Evolutionary conservation across 2,329 filamentous ascomycete species (phyloP), one percentile per base, ranked within the genome.

Genomic region (Xylariaceae sp.): DNA sequence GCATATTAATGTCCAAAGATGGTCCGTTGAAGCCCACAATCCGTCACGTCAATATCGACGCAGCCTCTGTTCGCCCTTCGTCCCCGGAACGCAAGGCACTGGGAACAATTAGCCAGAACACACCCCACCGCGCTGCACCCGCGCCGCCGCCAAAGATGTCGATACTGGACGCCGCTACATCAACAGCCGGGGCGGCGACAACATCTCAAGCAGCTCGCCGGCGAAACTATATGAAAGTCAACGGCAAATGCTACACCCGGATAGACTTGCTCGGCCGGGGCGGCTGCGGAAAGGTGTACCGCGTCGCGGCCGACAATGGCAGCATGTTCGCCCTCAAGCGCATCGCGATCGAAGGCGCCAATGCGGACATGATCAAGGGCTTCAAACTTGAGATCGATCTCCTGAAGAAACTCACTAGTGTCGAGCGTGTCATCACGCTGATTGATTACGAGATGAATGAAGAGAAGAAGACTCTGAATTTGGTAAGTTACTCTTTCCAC

Each of bases 351-450:
- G 90, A 95, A 61, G 86, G 92, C 58, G 87, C 89, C 22, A 92
- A 98, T 61, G 88, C 93, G 55, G 73, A 76, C 20, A 88, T 88
- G 1, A 81, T 98, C 42, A 79, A 80, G 47, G 92, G 92, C 1
- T 97, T 88, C 72, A 93, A 94, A 65, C 92, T 92, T 44, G 93
- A 98, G 66, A 98, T 98, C 47, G 91, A 96, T 57, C 74, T 98
- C 12, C 73, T 98, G 17, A 83, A 82, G 55, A 91, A 86, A 64
- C 73, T 98, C 12, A 81, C 83, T 35, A 85, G 86, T 29, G 88
- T 95, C 1, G 90, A 96, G 49, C 81, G 93, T 23, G 93, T 98
- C 16, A 90, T 98, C 47, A 83, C 88, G 47, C 72, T 98, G 7
- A 90, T 86, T 60, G 93, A 97, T 65, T 95, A 85, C 70, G 92